Evolutionary conservation across 805 yeast species (phyloP), one percentile per base, ranked within the genome.

Genomic region (Scheffersomyces lignosus): DNA sequence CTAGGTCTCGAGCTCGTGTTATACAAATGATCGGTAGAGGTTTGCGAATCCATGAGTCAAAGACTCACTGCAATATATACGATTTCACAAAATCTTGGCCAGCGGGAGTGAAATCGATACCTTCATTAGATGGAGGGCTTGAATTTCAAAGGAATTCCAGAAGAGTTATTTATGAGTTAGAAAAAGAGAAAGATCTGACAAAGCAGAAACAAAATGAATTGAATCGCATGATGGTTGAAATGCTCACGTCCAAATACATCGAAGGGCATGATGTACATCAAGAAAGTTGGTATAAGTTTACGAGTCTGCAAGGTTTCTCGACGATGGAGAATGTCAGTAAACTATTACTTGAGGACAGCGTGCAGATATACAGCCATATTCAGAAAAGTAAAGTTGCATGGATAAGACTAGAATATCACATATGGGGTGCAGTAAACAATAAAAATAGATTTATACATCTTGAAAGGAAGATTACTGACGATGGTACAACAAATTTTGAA

Each of bases 21-120:
- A 71, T 80, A 13, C 98, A 90, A 54, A 90, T 90, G 96, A 73
- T 90, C 13, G 98, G 98, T 0, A 70, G 98, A 38, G 98, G 97
- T 0, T 62, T 90, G 27, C 63, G 98, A 25, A 47, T 78, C 9
- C 80, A 79, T 49, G 64, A 71, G 2, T 77, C 73, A 0, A 90
- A 90, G 52, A 58, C 69, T 2, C 65, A 69, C 40, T 88, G 97
- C 51, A 83, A 82, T 49, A 71, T 90, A 4, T n/a, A n/a, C n/a
- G 96, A 89, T 54, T 78, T 88, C 58, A 86, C 81, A 12, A 85
- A 81, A 8, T 71, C 81, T 0, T 66, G 66, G 10, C 66, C 64
- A n/a, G 63, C 67, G 0, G 83, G 83, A 3, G 64, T 82, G 3
- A 70, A 70, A 12, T 71, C 83, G 1, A 68, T 73, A 1, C 86